Conservation (phyloP, 805 yeast species). For the Kluyveromyces wickerhamii region DNA sequence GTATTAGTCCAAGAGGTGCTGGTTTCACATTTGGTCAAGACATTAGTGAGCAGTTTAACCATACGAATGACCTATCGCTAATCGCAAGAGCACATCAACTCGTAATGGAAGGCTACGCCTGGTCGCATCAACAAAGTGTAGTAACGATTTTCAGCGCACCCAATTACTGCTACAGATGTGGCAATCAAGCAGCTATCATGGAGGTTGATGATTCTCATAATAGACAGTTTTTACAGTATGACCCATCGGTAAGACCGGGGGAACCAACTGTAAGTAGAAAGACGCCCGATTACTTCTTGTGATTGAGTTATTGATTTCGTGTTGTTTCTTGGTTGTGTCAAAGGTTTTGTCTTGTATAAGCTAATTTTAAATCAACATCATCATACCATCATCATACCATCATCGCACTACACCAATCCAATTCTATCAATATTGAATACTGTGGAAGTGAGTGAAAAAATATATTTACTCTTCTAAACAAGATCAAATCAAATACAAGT, state of each 20-base stretch:
- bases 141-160: constrained; percentile 95
- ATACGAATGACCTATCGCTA: constrained; percentile 72
- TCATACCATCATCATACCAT: too few relatives aligned
- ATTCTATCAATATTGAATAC: too few relatives aligned
- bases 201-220: constrained; percentile 92
- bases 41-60: constrained; percentile 88
- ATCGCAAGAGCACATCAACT: constrained; percentile 95
- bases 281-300: constrained; percentile 94
- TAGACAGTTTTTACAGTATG: constrained; percentile 89
- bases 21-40: constrained; percentile 98
- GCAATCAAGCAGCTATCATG: constrained; percentile 97
- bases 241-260: constrained; percentile 94
- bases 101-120: constrained; percentile 95
- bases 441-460: too few relatives aligned
- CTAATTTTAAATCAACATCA: too few relatives aligned
- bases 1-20: constrained; percentile 96
- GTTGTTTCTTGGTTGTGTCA: too few relatives aligned
- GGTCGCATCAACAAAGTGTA: constrained; percentile 91
- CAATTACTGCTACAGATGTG: constrained; percentile 94
- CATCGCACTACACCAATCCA: too few relatives aligned
- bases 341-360: too few relatives aligned
- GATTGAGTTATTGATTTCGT: too few relatives aligned
- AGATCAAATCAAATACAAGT: background rate
- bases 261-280: constrained; percentile 96
- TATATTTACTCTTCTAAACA: too few relatives aligned